Base-by-base conservation (phyloP, 208 protist genomes). In the Strigomonas galati region DNA sequence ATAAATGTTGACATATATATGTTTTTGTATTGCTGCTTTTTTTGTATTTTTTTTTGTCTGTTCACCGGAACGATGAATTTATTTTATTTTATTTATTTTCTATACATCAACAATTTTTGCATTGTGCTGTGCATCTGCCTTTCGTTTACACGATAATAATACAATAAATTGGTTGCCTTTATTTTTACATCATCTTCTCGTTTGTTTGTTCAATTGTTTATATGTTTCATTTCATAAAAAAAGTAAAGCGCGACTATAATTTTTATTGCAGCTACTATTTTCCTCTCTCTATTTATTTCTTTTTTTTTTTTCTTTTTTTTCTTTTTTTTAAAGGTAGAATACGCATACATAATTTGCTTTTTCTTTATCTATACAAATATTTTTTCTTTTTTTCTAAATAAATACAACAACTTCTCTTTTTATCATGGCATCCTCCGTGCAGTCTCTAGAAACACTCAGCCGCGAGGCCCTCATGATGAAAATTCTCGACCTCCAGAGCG, bases 401-500 rank as follows among this genome's bases (percentile, higher is more conserved):
- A 21, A 3, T 3, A 49, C 3, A 23, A 52, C 32, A 37, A 46
- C 67, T 46, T 46, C 6, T 40, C 19, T 23, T 9, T 15, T 43
- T 21, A 15, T 19, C 12, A 46, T 46, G 40, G 2, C 40, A 3
- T 59, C 54, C 2, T 64, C 75, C 27, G 44, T 60, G 0, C 76
- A 67, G 32, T 75, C 82, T 19, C 51, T 91, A 2, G 57, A 65
- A 32, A 27, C 67, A 17, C 70, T 85, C 49, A 65, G 49, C 19
- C 69, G 73, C 35, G 82, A 91, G 31, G 88, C 81, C 46, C 85
- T 94, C 56, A 76, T 92, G 30, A 63, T 72, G 26, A 76, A 74
- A 5, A 48, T 89, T 17, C 74, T 89, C 7, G 85, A 92, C 49
- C 71, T 89, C 14, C 75, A 92, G 53, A 63, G 78, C 7, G 78